A percentile compares a stretch with the other conserved stretches of the same genome.
Conservation (phyloP, 495 filamentous ascomycete species). For the Peziza echinospora region DNA sequence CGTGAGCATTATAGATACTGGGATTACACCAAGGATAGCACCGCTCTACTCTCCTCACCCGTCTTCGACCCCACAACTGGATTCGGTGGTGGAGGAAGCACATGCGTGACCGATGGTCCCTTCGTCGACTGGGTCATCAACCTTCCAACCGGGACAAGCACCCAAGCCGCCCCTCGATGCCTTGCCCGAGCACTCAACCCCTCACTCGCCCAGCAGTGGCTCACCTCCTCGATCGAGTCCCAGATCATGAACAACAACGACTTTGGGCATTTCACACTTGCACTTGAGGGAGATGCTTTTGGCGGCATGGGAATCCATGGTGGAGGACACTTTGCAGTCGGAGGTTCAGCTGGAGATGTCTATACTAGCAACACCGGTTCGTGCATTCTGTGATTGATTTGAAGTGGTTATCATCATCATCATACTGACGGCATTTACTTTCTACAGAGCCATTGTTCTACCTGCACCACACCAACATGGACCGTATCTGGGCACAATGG, state of each 20-base stretch:
- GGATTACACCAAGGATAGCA: constrained; percentile 38
- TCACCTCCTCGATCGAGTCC: neutral
- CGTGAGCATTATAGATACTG: too few relatives aligned
- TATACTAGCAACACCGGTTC: neutral
- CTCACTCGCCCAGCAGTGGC: constrained; percentile 1
- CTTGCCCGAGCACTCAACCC: constrained; percentile 5
- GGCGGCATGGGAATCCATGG: constrained; percentile 36
- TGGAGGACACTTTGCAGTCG: constrained; percentile 42
- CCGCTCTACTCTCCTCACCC: constrained; percentile 30
- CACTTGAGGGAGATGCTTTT: constrained; percentile 30
- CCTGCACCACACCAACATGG: constrained; percentile 30
- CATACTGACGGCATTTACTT: neutral
- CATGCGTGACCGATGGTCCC: constrained; percentile 24
- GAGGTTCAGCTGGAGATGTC: constrained; percentile 10
- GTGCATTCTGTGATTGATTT: too few relatives aligned
- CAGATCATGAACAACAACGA: constrained; percentile 1
- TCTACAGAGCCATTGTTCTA: constrained; percentile 29
- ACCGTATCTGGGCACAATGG: constrained; percentile 32
- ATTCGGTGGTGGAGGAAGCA: constrained; percentile 36
- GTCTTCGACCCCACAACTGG: constrained; percentile 42
- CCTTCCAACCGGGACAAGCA: constrained; percentile 1
- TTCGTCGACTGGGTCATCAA: constrained; percentile 19
- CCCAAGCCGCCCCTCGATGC: constrained; percentile 5
- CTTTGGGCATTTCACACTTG: constrained; percentile 28
- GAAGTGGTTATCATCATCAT: neutral